Evolutionary conservation across 176 grass and related monocot genomes (phyloP).

Genomic region (Bolboschoenus planiculmis): DNA sequence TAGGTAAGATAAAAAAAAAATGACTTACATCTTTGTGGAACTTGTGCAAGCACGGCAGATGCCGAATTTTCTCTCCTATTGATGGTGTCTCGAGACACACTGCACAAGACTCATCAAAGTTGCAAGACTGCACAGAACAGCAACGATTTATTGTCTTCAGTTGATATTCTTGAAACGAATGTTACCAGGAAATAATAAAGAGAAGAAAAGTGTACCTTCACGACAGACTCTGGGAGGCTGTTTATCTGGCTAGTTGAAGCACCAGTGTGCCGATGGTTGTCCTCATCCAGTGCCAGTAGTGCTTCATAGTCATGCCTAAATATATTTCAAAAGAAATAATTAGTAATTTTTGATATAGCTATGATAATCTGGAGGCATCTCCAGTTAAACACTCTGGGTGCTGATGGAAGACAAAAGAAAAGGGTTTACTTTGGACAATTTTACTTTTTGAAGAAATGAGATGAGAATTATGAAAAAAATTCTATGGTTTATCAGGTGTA

Average conservation of each 20-base stretch:
- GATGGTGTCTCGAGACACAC: slow-evolving; percentile 72
- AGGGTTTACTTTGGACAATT: slow-evolving; percentile 4
- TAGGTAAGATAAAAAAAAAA: neutral
- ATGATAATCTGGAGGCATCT: neutral
- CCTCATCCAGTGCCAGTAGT: slow-evolving; percentile 72
- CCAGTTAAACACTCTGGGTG: neutral
- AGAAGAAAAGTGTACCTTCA: slow-evolving; percentile 47
- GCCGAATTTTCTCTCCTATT: slow-evolving; percentile 64
- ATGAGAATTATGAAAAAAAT: slow-evolving; percentile 22
- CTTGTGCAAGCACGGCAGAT: slow-evolving; percentile 87
- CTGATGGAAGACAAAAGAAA: neutral
- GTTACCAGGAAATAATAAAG: neutral
- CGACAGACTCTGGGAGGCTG: slow-evolving; percentile 64
- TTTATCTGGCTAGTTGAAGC: slow-evolving; percentile 83
- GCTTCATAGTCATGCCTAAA: slow-evolving; percentile 83
- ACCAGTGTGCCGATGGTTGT: slow-evolving; percentile 85
- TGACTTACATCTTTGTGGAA: slow-evolving; percentile 82
- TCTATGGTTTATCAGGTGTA: neutral
- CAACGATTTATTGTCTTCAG: slow-evolving; percentile 1
- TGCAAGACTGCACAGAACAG: slow-evolving; percentile 45
- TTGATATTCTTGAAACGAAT: neutral
- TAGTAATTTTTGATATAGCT: neutral
- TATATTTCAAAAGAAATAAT: slow-evolving; percentile 9
- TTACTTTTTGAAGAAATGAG: neutral
- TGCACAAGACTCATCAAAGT: slow-evolving; percentile 60